Conservation (phyloP, 306 rosid species). For the Cicer chorassanicum region DNA sequence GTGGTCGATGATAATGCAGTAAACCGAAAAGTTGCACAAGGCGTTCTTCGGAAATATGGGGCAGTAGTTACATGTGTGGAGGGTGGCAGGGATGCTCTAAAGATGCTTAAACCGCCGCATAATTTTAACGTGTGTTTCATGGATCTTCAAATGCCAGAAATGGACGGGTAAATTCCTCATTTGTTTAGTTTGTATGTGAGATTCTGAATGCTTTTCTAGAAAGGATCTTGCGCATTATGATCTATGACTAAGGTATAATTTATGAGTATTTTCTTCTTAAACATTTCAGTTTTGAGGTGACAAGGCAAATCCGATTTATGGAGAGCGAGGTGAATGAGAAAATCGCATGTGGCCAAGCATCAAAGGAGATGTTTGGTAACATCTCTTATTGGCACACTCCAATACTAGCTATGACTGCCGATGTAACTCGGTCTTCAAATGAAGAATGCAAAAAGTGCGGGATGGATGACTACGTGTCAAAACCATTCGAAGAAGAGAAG, state of each 20-base stretch:
- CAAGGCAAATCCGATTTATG: conserved; percentile 62
- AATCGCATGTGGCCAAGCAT: conserved; percentile 66
- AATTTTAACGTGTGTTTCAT: conserved; percentile 86
- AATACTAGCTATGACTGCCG: conserved; percentile 95
- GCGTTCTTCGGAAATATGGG: conserved; percentile 78
- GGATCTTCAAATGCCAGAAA: conserved; percentile 99
- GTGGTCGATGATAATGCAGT: conserved; percentile 93
- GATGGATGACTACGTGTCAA: conserved; percentile 89
- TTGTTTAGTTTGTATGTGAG: neutral
- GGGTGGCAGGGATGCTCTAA: conserved; percentile 73
- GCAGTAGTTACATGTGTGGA: conserved; percentile 82
- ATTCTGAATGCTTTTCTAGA: conserved; percentile 31
- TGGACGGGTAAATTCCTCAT: conserved; percentile 85
- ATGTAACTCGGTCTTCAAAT: conserved; percentile 74
- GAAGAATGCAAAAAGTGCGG: conserved; percentile 88
- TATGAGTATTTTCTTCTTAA: conserved; percentile 34
- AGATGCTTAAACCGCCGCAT: conserved; percentile 79
- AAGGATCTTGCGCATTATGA: neutral
- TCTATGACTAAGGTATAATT: neutral
- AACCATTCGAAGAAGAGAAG: conserved; percentile 90
- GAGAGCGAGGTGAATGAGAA: conserved; percentile 66
- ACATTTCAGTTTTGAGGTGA: conserved; percentile 77
- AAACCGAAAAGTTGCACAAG: conserved; percentile 91
- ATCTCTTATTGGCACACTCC: conserved; percentile 79
- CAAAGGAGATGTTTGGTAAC: conserved; percentile 61